Evolutionary conservation across 176 grass and related monocot genomes (phyloP), one percentile per base, ranked within the genome.

Genomic region (Eragrostis nindensis): DNA sequence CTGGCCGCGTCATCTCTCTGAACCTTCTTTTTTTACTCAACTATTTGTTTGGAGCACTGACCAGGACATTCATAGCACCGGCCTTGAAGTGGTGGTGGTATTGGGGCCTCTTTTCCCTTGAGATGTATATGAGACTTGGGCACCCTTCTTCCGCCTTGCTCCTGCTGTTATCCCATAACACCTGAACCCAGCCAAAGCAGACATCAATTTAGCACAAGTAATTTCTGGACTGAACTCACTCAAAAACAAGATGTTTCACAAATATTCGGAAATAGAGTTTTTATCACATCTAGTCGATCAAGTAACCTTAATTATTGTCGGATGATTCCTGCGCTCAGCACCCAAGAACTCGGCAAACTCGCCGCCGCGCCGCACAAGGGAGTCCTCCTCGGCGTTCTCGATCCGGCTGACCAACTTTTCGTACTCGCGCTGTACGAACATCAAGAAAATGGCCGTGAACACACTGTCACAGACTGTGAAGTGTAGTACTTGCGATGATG

Each of bases 1-100:
- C 32, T 36, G 32, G 32, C 32, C 4, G 32, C 4, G 32, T 1
- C 32, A 4, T 36, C 32, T 36, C 32, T 36, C 11, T 8, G 17
- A 13, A 21, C 7, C 43, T 9, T 9, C 54, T 16, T 5, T 18
- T 13, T 4, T 54, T 15, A 42, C 6, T 19, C 26, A 32, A 6
- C 18, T 4, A 40, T 41, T 16, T 36, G 32, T 36, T 36, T 36
- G 5, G n/a, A 12, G 3, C 2, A 82, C 49, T 43, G 52, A 90
- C 88, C 77, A 93, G 70, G 74, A 62, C 82, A 29, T 93, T 86
- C 88, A 90, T 88, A 48, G 87, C 87, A 0, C 88, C 87, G 44
- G 91, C 87, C 60, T 90, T 90, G 69, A 71, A 90, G 36, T 93
- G 75, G 70, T 93, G 88, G 9, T 54, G 56, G 32, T 80, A 40